phyloP scores from a whole-genome alignment of 116 monocot genomes.

The Phalaenopsis hybrid region DNA sequence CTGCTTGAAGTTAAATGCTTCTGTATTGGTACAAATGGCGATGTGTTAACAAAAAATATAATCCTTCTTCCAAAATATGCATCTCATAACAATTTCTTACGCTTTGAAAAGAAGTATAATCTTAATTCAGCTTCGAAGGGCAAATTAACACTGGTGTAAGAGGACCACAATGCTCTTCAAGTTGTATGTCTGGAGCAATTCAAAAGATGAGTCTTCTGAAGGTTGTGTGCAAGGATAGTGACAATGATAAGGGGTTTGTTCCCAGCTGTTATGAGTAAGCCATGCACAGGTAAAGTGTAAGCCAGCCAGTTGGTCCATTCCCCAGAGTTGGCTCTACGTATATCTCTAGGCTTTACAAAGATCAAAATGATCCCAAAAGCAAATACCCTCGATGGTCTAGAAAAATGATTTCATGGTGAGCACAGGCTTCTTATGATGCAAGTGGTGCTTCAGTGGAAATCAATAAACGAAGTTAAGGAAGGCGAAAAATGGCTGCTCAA shows the following conservation, averaged over 20 bases:
- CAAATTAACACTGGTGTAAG: slow-evolving; percentile 45
- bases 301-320: no score
- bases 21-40: not conserved
- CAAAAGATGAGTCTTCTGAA: slow-evolving; percentile 60
- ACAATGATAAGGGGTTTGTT: slow-evolving; percentile 21
- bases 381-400: no score
- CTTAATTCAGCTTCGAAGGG: slow-evolving; percentile 20
- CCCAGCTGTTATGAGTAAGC: no score
- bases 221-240: slow-evolving; percentile 65
- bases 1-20: not conserved
- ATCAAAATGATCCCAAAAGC: no score
- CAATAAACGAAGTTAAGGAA: no score
- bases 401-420: no score
- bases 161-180: slow-evolving; percentile 50
- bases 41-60: not conserved
- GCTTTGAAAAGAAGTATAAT: not conserved
- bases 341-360: no score
- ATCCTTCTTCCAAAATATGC: slow-evolving; percentile 5
- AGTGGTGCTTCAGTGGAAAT: no score
- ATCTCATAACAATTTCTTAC: not conserved
- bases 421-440: no score
- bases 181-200: slow-evolving; percentile 58
- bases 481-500: no score
- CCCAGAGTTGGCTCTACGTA: no score
- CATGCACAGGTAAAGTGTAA: no score